Percentiles rank a stretch among this genome's conserved stretches.
Conservation (phyloP, 2,329 filamentous ascomycete genomes). For the Macrophomina phaseolina region DNA sequence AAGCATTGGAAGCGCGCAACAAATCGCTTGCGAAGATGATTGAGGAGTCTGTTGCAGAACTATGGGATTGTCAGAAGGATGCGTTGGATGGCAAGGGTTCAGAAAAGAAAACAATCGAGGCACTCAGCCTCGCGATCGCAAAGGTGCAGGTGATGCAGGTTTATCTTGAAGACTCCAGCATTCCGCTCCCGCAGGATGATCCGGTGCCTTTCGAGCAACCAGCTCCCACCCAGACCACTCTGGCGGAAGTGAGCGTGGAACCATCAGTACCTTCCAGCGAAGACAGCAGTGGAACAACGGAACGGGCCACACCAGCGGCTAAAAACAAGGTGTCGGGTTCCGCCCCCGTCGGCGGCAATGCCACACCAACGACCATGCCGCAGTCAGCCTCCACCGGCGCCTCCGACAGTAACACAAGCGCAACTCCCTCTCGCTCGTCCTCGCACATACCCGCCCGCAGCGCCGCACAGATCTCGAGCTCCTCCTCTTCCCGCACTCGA, state of each 20-base stretch:
- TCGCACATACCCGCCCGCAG: neutral
- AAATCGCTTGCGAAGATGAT: slow-evolving; percentile 71
- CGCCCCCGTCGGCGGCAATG: slow-evolving; percentile 4
- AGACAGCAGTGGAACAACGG: slow-evolving; percentile 21
- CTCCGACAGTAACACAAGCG: neutral
- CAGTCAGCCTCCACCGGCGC: slow-evolving; percentile 29
- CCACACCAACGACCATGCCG: slow-evolving; percentile 26
- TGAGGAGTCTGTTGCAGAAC: slow-evolving; percentile 66
- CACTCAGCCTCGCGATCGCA: slow-evolving; percentile 55
- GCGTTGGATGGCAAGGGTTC: slow-evolving; percentile 48
- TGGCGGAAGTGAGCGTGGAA: slow-evolving; percentile 5
- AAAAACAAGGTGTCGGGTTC: slow-evolving; percentile 28
- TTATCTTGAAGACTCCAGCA: slow-evolving; percentile 53
- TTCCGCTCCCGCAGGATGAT: slow-evolving; percentile 51
- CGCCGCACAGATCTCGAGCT: slow-evolving; percentile 31
- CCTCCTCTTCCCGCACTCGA: slow-evolving; percentile 53
- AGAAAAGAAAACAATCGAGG: slow-evolving; percentile 44
- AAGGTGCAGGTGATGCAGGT: slow-evolving; percentile 59
- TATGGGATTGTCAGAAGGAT: slow-evolving; percentile 66
- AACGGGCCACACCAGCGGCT: neutral
- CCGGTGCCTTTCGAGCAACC: slow-evolving; percentile 32
- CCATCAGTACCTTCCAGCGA: slow-evolving; percentile 30
- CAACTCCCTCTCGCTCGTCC: neutral
- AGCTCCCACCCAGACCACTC: slow-evolving; percentile 1
- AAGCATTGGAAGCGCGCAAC: slow-evolving; percentile 67